Evolutionary conservation across 768 basidiomycete genomes (phyloP), one percentile per base, ranked within the genome.

Genomic region (Boletus subparvulus): DNA sequence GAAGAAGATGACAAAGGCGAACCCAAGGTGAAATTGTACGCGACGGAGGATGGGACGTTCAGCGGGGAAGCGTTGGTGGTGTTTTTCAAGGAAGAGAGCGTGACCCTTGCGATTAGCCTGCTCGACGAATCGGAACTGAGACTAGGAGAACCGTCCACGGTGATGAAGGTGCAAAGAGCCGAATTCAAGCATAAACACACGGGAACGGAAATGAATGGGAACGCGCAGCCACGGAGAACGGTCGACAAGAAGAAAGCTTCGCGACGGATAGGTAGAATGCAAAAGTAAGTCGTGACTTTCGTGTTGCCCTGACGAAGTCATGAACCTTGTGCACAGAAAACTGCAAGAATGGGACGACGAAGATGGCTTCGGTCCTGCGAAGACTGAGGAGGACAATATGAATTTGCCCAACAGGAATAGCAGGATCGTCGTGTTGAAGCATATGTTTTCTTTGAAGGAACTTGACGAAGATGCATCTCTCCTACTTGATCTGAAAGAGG

Each of bases 11-110:
- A 94, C 63, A 77, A 86, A n/a, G 94, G 92, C 3, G 84, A 92
- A 55, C 87, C 88, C n/a, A 92, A 95, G 68, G 83, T 98, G 69
- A 99, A 99, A 78, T 80, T 98, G 77, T 99, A 99, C 72, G 89
- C 90, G 45, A 84, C 83, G 56, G 92, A 92, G 6, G 84, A 91
- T 58, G 94, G 95, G 35, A 69, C 81, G 26, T 97, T 98, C 73
- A 97, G 84, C 63, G 96, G 97, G 39, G 96, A 98, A 62, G 96
- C 94, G 3, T 75, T 98, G 61, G 87, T 99, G 55, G 94, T 98
- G 35, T 99, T 91, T 73, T 96, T 98, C 80, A 97, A 97, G 72
- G 94, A 96, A 70, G 95, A 94, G 58, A 92, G 90, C n/a, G 97
- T 98, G 19, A 73, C 77, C 4, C 78, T 98, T 52, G 96, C 95